These are phyloP conservation scores for Lagerstroemia speciosa DNA, from an alignment of 345 rosid genomes.

Conservation along the genomic window DNA sequence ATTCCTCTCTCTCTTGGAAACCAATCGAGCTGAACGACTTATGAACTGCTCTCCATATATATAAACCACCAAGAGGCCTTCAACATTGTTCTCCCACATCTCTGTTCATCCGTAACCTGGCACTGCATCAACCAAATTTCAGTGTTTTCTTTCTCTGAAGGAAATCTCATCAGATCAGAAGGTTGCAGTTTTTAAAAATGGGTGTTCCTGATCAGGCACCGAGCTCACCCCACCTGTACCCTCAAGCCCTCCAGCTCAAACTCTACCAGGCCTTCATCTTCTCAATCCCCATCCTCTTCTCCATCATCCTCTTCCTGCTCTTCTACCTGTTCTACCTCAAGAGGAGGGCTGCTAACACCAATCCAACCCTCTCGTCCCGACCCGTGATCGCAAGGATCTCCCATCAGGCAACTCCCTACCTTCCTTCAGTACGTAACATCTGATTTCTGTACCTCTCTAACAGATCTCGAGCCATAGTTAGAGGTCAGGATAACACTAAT, in stretches of 20 bases:
- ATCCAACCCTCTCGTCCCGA: slow-evolving; percentile 21
- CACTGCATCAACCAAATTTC: not conserved
- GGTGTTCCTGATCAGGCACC: slow-evolving; percentile 49
- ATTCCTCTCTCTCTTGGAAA: no score
- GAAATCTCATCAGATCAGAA: not conserved
- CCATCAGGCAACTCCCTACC: slow-evolving; percentile 28
- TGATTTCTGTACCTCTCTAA: not conserved
- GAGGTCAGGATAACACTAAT: no score
- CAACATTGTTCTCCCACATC: slow-evolving; percentile 4
- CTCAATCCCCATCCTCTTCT: slow-evolving; percentile 89
- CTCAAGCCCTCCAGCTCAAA: slow-evolving; percentile 80
- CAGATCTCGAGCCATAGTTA: not conserved
- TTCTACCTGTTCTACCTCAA: slow-evolving; percentile 92
- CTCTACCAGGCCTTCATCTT: slow-evolving; percentile 95
- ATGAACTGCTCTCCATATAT: slow-evolving; percentile 8
- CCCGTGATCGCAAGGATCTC: slow-evolving; percentile 39
- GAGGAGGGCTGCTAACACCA: slow-evolving; percentile 61
- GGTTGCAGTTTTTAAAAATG: slow-evolving; percentile 25
- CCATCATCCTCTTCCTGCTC: slow-evolving; percentile 74
- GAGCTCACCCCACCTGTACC: slow-evolving; percentile 51
- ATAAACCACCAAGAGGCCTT: slow-evolving; percentile 7
- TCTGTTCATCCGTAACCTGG: not conserved
- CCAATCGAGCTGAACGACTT: slow-evolving; percentile 6
- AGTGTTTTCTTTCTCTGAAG: not conserved
- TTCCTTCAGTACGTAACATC: slow-evolving; percentile 9